Base-by-base conservation (phyloP, 1,284 basidiomycete genomes). In the Boletus calvinii region DNA sequence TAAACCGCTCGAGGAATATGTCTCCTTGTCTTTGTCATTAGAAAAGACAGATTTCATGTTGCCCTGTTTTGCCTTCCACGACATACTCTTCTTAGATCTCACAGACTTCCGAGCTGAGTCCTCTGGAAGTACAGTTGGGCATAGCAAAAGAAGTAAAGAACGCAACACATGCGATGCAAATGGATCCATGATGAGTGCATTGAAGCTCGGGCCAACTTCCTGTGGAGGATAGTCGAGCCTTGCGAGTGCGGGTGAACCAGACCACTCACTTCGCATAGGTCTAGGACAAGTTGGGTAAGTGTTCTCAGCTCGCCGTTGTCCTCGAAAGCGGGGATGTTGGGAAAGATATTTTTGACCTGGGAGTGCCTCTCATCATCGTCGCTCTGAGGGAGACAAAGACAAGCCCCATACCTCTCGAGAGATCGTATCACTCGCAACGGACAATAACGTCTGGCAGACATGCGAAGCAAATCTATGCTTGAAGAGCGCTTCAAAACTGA, bases 391-490 rank as follows among this genome's bases (percentile, higher is more conserved):
- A 30, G 34, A 55, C 13, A 29, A 17, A 40, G 18, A 31, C 6
- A 24, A 36, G 31, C 36, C 40, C 31, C 42, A 47, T 54, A 92
- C 92, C 80, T 98, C 94, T 62, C 94, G 79, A 43, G 84, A 79
- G 22, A 94, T 72, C 0, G 92, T 93, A 41, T 86, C 80, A n/a
- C 72, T 73, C 0, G 85, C 84, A 6, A 92, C 79, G 4, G 79
- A 79, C 59, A 96, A 78, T 57, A 95, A 74, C 0, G 93, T 96
- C 69, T 97, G 94, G 59, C 88, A 87, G 9, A 96, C 94, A 79
- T 97, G 94, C 22, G 92, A 94, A 15, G 89, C 92, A 72, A 94
- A 94, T 20, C 94, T 81, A 65, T 97, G 90, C 62, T 77, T 82
- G 34, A 84, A 74, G 15, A 96, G 76, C 38, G 76, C 67, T 56